Evolutionary conservation across 768 basidiomycete genomes (phyloP).

Genomic region (Podaxis sp.): DNA sequence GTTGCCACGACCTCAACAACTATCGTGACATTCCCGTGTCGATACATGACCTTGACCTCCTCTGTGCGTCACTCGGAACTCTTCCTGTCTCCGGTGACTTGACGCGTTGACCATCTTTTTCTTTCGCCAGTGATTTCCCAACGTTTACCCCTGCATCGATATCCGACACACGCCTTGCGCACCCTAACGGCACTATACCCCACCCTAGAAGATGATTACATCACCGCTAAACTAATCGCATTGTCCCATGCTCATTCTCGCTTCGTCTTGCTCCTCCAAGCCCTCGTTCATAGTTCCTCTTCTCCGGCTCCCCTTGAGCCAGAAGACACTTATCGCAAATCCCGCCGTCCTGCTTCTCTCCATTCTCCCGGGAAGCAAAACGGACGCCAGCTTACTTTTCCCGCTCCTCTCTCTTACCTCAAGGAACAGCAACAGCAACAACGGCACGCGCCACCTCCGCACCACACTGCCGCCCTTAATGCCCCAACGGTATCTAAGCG

Average conservation of each 20-base stretch:
- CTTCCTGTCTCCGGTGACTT: constrained; percentile 11
- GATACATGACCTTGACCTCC: constrained; percentile 59
- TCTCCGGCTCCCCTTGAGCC: constrained; percentile 46
- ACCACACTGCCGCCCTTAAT: neutral
- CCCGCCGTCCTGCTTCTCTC: constrained; percentile 24
- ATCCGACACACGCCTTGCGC: constrained; percentile 67
- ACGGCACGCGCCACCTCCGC: constrained; percentile 17
- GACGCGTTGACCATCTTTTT: constrained; percentile 16
- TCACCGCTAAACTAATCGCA: constrained; percentile 39
- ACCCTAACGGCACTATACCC: constrained; percentile 41
- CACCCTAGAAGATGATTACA: constrained; percentile 31
- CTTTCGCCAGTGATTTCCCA: constrained; percentile 59
- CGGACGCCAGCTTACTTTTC: constrained; percentile 66
- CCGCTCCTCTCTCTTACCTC: constrained; percentile 64
- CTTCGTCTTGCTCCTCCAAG: constrained; percentile 72
- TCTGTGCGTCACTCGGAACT: constrained; percentile 45
- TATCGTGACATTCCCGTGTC: constrained; percentile 50
- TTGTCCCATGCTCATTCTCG: constrained; percentile 69
- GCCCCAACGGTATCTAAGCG: constrained; percentile 17
- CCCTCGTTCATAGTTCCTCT: constrained; percentile 63
- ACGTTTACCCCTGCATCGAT: constrained; percentile 61
- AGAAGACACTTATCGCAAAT: constrained; percentile 35
- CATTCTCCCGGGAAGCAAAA: constrained; percentile 25
- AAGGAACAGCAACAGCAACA: constrained; percentile 15
- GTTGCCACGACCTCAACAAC: constrained; percentile 36